Evolutionary conservation across 805 yeast species (phyloP).

Genomic region (Hanseniaspora pseudoguilliermondii): DNA sequence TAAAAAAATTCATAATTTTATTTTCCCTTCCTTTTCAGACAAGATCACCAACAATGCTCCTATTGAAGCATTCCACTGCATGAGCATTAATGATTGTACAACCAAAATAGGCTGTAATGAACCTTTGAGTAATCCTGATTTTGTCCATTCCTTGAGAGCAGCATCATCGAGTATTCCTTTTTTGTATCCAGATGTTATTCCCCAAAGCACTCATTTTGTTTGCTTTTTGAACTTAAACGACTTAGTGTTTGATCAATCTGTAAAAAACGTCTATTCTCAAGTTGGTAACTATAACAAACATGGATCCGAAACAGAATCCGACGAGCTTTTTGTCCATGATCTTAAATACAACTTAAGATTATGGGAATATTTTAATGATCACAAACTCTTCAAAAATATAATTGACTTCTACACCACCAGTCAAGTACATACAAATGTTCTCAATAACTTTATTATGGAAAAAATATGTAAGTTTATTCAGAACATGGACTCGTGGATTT

Average conservation of each 20-base stretch:
- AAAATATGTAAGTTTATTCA: constrained; percentile 3
- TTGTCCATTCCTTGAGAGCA: constrained; percentile 4
- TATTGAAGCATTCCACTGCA: constrained; percentile 5
- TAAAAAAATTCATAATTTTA: neutral
- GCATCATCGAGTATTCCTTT: constrained; percentile 7
- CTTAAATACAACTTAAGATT: neutral
- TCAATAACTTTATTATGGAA: constrained; percentile 2
- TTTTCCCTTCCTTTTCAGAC: constrained; percentile 7
- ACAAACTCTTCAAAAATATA: neutral
- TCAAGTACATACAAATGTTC: neutral
- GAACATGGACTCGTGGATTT: constrained; percentile 11
- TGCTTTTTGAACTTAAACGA: constrained; percentile 7
- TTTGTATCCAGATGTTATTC: constrained; percentile 8
- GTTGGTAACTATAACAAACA: neutral
- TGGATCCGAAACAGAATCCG: neutral
- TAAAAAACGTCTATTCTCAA: neutral
- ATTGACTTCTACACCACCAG: neutral
- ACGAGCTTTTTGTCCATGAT: neutral
- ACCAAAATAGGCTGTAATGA: neutral
- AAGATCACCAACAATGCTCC: neutral
- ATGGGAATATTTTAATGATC: constrained; percentile 7
- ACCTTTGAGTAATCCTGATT: constrained; percentile 1
- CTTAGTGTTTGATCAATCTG: neutral
- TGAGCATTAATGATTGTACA: constrained; percentile 2
- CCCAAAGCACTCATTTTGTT: constrained; percentile 9